These are phyloP conservation scores for Torulaspora globosa DNA, from an alignment of 1,139 yeast species.

Conservation along the genomic window DNA sequence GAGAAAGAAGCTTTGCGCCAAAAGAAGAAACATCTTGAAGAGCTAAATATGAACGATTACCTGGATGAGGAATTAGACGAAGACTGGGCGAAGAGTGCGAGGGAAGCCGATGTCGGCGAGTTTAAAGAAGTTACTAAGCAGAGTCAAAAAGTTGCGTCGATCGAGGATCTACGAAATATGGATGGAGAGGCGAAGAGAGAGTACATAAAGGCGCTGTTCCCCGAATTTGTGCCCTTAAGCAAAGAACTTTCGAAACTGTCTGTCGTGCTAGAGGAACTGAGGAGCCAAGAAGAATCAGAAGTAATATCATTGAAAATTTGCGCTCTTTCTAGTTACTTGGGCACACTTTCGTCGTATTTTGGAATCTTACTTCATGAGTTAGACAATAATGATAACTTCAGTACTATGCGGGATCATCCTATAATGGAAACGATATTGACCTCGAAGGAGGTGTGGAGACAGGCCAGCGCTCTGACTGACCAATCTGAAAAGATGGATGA, in stretches of 20 bases:
- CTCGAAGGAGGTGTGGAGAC: slow-evolving; percentile 87
- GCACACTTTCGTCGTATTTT: slow-evolving; percentile 69
- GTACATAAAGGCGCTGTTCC: slow-evolving; percentile 58
- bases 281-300: slow-evolving; percentile 35
- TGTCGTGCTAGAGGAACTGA: slow-evolving; percentile 43
- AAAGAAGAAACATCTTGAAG: slow-evolving; percentile 80
- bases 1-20: slow-evolving; percentile 86
- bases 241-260: slow-evolving; percentile 55
- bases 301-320: slow-evolving; percentile 49
- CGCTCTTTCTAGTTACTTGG: slow-evolving; percentile 74
- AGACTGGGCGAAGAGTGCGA: slow-evolving; percentile 56
- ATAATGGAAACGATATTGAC: slow-evolving; percentile 81
- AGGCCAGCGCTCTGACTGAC: slow-evolving; percentile 52
- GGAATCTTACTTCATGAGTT: slow-evolving; percentile 58
- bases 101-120: slow-evolving; percentile 40
- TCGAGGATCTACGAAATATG: slow-evolving; percentile 36
- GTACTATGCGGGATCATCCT: slow-evolving; percentile 74
- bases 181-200: slow-evolving; percentile 44
- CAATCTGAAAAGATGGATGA: slow-evolving; percentile 21
- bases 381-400: slow-evolving; percentile 51
- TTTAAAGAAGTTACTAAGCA: slow-evolving; percentile 40
- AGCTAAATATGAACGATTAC: slow-evolving; percentile 76
- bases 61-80: slow-evolving; percentile 77
- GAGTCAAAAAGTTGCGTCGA: slow-evolving; percentile 28
- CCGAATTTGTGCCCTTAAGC: slow-evolving; percentile 78